Conservation (phyloP, 805 yeast genomes). For the Monosporozyma aquatica region DNA sequence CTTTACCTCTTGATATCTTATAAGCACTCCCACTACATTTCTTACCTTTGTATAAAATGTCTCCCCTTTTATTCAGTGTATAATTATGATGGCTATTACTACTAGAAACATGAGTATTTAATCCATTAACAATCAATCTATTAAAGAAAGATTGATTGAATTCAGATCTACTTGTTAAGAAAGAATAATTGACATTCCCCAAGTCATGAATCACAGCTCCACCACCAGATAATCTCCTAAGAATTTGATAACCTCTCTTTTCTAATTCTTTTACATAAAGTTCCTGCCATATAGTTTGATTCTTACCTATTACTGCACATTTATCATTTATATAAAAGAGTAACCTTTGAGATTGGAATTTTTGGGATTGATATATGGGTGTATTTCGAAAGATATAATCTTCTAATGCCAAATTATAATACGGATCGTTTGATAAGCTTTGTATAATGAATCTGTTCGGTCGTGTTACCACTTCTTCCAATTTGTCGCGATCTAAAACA, state of each 20-base stretch:
- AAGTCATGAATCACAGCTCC: conserved; percentile 93
- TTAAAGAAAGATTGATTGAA: conserved; percentile 56
- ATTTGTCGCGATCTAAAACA: conserved; percentile 11
- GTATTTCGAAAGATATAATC: conserved; percentile 61
- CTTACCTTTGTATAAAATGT: conserved; percentile 45
- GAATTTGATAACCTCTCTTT: conserved; percentile 46
- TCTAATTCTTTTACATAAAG: conserved; percentile 50
- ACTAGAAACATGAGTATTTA: too few species aligned
- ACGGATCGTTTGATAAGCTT: conserved; percentile 49
- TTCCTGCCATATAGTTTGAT: conserved; percentile 93
- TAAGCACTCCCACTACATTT: conserved; percentile 93
- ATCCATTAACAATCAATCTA: conserved; percentile 35
- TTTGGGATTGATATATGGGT: conserved; percentile 32
- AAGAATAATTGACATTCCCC: conserved; percentile 83
- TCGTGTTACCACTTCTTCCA: conserved; percentile 20
- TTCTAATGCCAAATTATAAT: conserved; percentile 71
- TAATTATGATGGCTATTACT: not conserved
- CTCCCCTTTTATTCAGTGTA: conserved; percentile 47
- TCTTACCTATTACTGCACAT: conserved; percentile 91
- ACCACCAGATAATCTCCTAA: conserved; percentile 85
- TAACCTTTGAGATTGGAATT: conserved; percentile 40
- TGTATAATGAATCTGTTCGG: conserved; percentile 53
- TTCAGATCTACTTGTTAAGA: conserved; percentile 55
- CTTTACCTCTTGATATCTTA: conserved; percentile 68
- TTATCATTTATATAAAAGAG: conserved; percentile 69